Conservation (phyloP, 305 asterid genomes). For the Ilex paraguariensis region DNA sequence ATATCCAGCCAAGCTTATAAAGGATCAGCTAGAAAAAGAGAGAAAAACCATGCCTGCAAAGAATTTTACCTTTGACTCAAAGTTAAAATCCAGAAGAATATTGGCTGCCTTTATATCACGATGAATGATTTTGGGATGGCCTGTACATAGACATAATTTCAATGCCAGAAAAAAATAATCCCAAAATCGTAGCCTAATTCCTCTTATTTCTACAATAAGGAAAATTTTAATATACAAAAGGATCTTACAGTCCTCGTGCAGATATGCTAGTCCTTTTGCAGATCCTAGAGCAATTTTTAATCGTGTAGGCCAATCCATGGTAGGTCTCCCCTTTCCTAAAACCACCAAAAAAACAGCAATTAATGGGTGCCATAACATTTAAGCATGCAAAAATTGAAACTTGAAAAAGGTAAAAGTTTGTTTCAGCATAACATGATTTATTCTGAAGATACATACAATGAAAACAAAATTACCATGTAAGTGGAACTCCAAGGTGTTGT, state of each 20-base stretch:
- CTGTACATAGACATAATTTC: constrained; percentile 21
- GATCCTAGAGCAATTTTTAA: constrained; percentile 75
- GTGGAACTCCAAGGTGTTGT: constrained; percentile 76
- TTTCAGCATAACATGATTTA: too few species aligned
- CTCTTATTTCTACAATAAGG: too few species aligned
- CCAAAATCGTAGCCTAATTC: too few species aligned
- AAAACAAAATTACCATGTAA: constrained; percentile 49
- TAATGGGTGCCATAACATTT: background rate
- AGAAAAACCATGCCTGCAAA: background rate
- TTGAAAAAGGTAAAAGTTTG: background rate
- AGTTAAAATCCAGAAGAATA: constrained; percentile 65
- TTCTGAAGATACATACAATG: too few species aligned
- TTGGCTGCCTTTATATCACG: constrained; percentile 81
- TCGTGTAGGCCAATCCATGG: constrained; percentile 61
- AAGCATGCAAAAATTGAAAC: background rate
- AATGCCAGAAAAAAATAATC: too few species aligned
- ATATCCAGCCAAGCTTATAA: background rate
- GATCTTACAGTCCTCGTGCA: constrained; percentile 83
- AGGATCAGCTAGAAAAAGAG: too few species aligned
- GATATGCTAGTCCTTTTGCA: constrained; percentile 81
- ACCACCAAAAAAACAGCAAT: background rate
- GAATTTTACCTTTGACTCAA: constrained; percentile 62
- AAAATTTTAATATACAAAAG: background rate
- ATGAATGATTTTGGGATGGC: constrained; percentile 90
- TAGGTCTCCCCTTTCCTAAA: constrained; percentile 68